Conservation (phyloP, 2,329 filamentous ascomycete genomes). For the Magnaporthales sp. region DNA sequence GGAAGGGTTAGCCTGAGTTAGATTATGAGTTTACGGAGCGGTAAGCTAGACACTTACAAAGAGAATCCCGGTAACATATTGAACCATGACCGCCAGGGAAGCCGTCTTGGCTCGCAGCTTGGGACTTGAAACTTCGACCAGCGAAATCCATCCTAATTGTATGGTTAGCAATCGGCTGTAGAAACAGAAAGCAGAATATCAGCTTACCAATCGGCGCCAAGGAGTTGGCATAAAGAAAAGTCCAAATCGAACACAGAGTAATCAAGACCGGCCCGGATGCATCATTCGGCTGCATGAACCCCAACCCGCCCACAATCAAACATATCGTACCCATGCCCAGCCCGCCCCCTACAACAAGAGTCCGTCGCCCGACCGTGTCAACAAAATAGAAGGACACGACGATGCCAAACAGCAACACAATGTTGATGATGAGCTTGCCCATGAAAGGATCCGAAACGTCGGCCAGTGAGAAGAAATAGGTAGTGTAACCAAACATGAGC, state of each 20-base stretch:
- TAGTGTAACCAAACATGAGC: conserved; percentile 15
- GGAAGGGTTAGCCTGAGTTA: background rate
- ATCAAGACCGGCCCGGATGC: conserved; percentile 9
- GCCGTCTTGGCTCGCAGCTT: conserved; percentile 6
- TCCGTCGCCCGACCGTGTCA: conserved; percentile 10
- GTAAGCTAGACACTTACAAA: background rate
- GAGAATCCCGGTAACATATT: conserved; percentile 5
- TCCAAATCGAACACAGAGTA: conserved; percentile 8
- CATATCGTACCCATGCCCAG: background rate
- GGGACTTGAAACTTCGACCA: conserved; percentile 6
- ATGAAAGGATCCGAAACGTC: conserved; percentile 14
- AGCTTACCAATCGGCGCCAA: conserved; percentile 7
- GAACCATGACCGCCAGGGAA: conserved; percentile 5
- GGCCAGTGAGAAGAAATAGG: conserved; percentile 16
- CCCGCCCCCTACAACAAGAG: conserved; percentile 4
- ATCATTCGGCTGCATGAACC: conserved; percentile 6
- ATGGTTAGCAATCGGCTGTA: background rate
- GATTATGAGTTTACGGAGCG: background rate
- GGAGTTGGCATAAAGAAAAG: conserved; percentile 9
- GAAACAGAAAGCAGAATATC: no score
- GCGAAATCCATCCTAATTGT: background rate
- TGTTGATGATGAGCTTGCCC: conserved; percentile 11
- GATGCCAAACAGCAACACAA: conserved; percentile 10
- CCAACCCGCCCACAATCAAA: conserved; percentile 8
- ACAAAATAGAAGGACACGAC: conserved; percentile 11